These are phyloP conservation scores for Penicillium sp. DNA, from an alignment of 2,329 filamentous ascomycete genomes.

Conservation along the genomic window DNA sequence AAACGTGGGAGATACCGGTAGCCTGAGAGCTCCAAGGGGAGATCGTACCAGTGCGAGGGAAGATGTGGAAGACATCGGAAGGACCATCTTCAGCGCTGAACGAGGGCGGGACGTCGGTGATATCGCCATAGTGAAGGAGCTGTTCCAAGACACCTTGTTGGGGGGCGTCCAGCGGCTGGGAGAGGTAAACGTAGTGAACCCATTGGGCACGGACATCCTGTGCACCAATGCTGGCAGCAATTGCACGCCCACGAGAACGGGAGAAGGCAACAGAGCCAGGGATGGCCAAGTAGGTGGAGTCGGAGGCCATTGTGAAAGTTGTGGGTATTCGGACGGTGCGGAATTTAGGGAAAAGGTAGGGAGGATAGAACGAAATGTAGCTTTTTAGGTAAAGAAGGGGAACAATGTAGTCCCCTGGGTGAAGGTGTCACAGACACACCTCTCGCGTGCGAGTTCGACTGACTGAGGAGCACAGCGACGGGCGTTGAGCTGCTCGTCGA, in stretches of 20 bases:
- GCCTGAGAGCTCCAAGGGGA: conserved; percentile 97
- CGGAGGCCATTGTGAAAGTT: conserved; percentile 30
- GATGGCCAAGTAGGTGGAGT: conserved; percentile 30
- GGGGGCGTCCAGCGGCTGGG: conserved; percentile 39
- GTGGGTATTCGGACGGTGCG: no score
- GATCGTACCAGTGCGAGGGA: conserved; percentile 69
- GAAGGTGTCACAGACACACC: no score
- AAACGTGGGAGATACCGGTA: conserved; percentile 86
- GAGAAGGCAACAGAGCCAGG: conserved; percentile 41
- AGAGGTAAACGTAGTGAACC: conserved; percentile 58
- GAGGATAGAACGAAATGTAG: no score
- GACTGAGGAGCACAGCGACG: no score
- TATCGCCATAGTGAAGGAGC: conserved; percentile 54
- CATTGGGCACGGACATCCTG: conserved; percentile 41
- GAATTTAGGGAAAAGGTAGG: no score
- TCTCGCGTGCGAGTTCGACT: no score
- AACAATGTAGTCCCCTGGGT: no score
- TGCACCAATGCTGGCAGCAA: conserved; percentile 38
- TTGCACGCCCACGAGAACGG: conserved; percentile 37
- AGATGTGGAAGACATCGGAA: conserved; percentile 59
- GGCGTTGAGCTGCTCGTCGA: no score
- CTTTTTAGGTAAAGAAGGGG: no score
- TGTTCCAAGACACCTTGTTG: conserved; percentile 49
- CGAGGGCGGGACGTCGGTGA: conserved; percentile 39
- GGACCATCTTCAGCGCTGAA: conserved; percentile 45